Conservation (phyloP, 1,284 basidiomycete genomes). For the Omphalotus olearius region DNA sequence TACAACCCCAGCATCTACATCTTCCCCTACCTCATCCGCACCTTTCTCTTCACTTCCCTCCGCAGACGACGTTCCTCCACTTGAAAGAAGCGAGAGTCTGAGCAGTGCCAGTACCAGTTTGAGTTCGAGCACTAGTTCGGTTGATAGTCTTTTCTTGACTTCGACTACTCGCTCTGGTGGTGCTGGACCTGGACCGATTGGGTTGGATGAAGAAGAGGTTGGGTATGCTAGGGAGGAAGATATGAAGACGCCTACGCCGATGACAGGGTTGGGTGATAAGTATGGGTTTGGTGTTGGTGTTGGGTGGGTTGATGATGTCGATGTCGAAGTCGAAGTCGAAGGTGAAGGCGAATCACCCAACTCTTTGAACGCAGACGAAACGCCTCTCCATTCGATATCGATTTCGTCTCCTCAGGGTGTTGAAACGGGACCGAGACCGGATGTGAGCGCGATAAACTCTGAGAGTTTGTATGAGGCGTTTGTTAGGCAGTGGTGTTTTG, state of each 20-base stretch:
- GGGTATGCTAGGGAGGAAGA: background rate
- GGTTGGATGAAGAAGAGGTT: background rate
- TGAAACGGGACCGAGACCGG: slow-evolving; percentile 5
- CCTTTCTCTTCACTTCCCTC: background rate
- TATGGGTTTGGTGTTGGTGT: background rate
- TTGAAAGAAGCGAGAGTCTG: background rate
- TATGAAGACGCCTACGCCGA: slow-evolving; percentile 1
- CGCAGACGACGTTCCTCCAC: background rate
- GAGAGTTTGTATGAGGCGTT: slow-evolving; percentile 56
- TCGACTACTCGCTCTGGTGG: background rate
- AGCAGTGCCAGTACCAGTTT: background rate
- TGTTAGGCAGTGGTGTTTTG: slow-evolving; percentile 69
- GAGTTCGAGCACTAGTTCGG: background rate
- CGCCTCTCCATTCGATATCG: background rate
- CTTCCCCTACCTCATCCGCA: background rate
- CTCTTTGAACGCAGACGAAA: background rate
- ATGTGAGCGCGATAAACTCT: slow-evolving; percentile 20
- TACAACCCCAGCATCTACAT: background rate
- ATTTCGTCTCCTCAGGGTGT: background rate
- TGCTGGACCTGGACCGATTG: background rate
- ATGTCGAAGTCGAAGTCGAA: background rate
- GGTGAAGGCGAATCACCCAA: background rate
- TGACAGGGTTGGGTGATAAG: background rate
- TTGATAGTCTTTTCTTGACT: background rate
- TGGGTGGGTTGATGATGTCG: no score